Evolutionary conservation across 2,329 filamentous ascomycete species (phyloP).

Genomic region (Scytalidium sp.): DNA sequence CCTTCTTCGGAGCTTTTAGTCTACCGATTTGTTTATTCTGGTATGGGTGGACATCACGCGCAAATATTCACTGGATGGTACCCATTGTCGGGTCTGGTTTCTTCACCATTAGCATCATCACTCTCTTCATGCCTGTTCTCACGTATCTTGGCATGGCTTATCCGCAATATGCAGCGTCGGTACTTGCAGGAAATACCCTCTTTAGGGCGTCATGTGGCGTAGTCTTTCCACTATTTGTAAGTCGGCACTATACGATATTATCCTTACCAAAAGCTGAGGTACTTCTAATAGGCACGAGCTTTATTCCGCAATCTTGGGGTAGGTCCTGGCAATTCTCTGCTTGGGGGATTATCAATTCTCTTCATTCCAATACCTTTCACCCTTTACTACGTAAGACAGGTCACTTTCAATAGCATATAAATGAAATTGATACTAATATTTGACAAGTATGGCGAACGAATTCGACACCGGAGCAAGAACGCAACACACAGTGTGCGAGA

Average conservation of each 20-base stretch:
- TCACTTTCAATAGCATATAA: background rate
- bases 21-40: slow-evolving; percentile 55
- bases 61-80: slow-evolving; percentile 50
- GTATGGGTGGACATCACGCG: slow-evolving; percentile 51
- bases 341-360: slow-evolving; percentile 41
- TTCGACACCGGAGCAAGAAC: slow-evolving; percentile 5
- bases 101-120: slow-evolving; percentile 51
- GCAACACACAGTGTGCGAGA: slow-evolving; percentile 1
- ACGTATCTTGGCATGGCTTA: slow-evolving; percentile 53
- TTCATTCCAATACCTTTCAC: slow-evolving; percentile 5
- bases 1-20: slow-evolving; percentile 45
- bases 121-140: slow-evolving; percentile 56
- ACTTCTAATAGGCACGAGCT: slow-evolving; percentile 57
- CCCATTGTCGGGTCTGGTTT: slow-evolving; percentile 48
- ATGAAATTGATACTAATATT: background rate
- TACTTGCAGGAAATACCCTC: slow-evolving; percentile 58
- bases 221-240: slow-evolving; percentile 8
- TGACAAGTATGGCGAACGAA: background rate
- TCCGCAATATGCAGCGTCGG: slow-evolving; percentile 50
- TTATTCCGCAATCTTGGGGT: slow-evolving; percentile 56
- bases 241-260: background rate
- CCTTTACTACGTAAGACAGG: slow-evolving; percentile 1
- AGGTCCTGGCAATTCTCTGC: slow-evolving; percentile 49
- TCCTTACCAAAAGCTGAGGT: slow-evolving; percentile 40
- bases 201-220: slow-evolving; percentile 45